A percentile compares a stretch with the other conserved stretches of the same genome.
phyloP scores from a whole-genome alignment of 2,329 filamentous ascomycete species.

The Venturia pyrina region DNA sequence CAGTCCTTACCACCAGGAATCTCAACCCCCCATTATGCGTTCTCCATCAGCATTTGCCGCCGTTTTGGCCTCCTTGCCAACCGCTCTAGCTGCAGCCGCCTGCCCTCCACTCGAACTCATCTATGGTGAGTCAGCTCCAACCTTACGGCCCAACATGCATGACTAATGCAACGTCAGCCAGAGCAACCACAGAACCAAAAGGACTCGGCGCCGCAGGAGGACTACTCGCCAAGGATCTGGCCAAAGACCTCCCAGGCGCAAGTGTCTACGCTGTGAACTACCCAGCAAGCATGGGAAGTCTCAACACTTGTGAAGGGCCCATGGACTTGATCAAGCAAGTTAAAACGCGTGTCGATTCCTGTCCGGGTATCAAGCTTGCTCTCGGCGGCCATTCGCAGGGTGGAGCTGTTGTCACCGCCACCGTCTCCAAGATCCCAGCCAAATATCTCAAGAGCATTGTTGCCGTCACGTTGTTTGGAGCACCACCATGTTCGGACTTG shows the following conservation, averaged over 20 bases:
- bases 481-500: slow-evolving; percentile 4
- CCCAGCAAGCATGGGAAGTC: neutral
- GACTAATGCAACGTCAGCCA: neutral
- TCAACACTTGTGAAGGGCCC: neutral
- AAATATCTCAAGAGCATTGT: neutral
- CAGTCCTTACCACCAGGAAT: neutral
- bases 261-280: slow-evolving; percentile 9
- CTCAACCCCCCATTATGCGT: neutral
- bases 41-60: neutral
- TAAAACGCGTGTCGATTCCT: neutral
- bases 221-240: neutral
- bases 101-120: slow-evolving; percentile 1
- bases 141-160: neutral
- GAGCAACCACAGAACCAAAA: slow-evolving; percentile 8
- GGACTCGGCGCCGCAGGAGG: slow-evolving; percentile 11
- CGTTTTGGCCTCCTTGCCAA: neutral
- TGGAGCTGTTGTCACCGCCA: neutral
- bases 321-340: neutral
- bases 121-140: neutral
- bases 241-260: neutral
- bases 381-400: slow-evolving; percentile 10
- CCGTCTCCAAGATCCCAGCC: neutral
- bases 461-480: slow-evolving; percentile 7
- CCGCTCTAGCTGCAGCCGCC: neutral
- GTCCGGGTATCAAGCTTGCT: neutral